Evolutionary conservation across 2,329 filamentous ascomycete species (phyloP).

Genomic region (Apiospora kogelbergensis): DNA sequence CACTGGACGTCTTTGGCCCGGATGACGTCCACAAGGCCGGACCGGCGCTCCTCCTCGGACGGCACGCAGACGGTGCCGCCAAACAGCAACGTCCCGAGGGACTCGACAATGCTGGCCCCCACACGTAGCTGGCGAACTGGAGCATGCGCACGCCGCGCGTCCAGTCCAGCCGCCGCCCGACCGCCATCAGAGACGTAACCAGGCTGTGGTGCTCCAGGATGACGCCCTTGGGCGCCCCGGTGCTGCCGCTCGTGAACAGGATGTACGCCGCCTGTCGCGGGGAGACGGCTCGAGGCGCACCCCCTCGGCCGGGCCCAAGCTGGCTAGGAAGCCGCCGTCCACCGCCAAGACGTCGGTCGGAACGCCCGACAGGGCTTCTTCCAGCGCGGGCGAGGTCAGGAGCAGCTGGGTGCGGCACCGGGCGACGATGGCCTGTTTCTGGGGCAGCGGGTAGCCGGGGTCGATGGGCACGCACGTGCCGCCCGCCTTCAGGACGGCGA

Average conservation of each 20-base stretch:
- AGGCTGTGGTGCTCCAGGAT: background rate
- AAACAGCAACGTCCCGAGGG: background rate
- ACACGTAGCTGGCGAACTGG: slow-evolving; percentile 13
- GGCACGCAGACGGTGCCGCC: slow-evolving; percentile 14
- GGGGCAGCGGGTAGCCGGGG: background rate
- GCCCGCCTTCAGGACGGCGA: slow-evolving; percentile 35
- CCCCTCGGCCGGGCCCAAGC: background rate
- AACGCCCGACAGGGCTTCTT: background rate
- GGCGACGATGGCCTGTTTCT: background rate
- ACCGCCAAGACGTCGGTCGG: background rate
- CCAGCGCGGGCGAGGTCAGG: background rate
- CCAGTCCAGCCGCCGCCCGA: background rate
- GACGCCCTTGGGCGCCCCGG: background rate
- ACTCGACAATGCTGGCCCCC: slow-evolving; percentile 13
- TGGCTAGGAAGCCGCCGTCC: background rate
- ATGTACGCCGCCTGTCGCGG: background rate
- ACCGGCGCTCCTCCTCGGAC: slow-evolving; percentile 1
- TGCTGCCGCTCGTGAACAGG: background rate
- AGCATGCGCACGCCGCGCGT: slow-evolving; percentile 15
- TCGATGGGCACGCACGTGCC: slow-evolving; percentile 25
- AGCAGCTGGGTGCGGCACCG: background rate
- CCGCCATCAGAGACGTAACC: background rate
- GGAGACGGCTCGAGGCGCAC: background rate
- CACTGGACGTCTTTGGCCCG: slow-evolving; percentile 13
- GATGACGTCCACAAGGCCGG: slow-evolving; percentile 2